Evolutionary conservation across 805 yeast species (phyloP), one percentile per base, ranked within the genome.

Genomic region (Candida saitoana): DNA sequence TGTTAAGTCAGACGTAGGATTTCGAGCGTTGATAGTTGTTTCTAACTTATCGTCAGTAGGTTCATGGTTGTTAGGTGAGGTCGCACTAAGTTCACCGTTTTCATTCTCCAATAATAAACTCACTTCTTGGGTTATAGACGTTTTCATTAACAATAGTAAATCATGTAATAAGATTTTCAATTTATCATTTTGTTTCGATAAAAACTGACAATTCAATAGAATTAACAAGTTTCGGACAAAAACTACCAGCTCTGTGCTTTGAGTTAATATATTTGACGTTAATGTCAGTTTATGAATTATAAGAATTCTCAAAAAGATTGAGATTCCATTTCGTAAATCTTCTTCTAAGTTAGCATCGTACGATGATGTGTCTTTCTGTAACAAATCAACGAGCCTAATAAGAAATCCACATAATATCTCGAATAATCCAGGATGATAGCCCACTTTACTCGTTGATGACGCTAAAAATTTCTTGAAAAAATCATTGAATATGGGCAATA

Each of bases 151-250:
- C 7, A 79, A 59, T 27, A 82, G 59, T 42, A 80, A 69, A 52
- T 82, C 87, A 54, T 80, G 79, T 1, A 81, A 60, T 47, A 81
- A 57, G 39, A 80, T 80, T 47, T 73, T 72, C 39, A 81, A 54
- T 47, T 75, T 79, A 18, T 72, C 74, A 47, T 75, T 49, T 8
- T 61, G 51, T 36, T 39, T 30, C 4, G 34, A 30, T 50, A 80
- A 63, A 22, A 71, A 62, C 3, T 63, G 54, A 8, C 77, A 67
- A 35, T 71, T 66, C 44, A 78, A 63, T 12, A 82, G 49, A 8
- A 62, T 60, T 8, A 74, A 67, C 52, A 80, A 57, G 44, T 72
- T 73, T 46, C 68, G 65, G 45, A 79, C 54, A 40, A 81, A 76
- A 7, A 52, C 62, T 42, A 76, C 76, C 34, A 73, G 71, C 60